Evolutionary conservation across 345 rosid genomes (phyloP).

Genomic region (Citrus trifoliata): DNA sequence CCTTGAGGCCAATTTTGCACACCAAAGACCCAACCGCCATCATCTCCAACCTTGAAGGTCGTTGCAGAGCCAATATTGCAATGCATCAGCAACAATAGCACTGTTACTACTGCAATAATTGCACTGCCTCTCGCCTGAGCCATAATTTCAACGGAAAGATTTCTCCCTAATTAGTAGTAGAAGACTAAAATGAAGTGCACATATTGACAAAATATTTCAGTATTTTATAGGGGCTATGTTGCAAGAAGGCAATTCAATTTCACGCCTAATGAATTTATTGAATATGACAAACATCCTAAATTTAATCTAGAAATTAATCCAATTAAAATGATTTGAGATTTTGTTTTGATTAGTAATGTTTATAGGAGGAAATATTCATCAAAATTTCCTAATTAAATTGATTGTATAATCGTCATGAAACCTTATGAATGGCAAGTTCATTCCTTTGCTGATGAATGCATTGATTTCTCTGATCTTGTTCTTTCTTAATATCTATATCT

Average conservation of each 20-base stretch:
- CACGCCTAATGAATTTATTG: too few relatives aligned
- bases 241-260: background rate
- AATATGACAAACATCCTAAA: too few relatives aligned
- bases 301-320: too few relatives aligned
- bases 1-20: background rate
- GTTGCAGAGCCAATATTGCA: background rate
- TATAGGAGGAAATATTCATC: background rate
- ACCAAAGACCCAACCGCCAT: background rate
- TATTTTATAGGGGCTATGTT: background rate
- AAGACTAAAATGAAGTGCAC: background rate
- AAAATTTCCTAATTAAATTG: background rate
- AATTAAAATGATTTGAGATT: background rate
- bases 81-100: background rate
- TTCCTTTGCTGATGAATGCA: background rate
- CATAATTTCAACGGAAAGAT: background rate
- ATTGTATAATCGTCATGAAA: background rate
- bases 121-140: conserved; percentile 1
- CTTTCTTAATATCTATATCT: too few relatives aligned
- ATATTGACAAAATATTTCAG: background rate
- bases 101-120: background rate
- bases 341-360: background rate
- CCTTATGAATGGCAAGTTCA: background rate
- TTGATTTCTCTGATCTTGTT: background rate
- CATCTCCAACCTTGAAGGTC: background rate
- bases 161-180: too few relatives aligned